phyloP scores from a whole-genome alignment of 2,329 filamentous ascomycete genomes.

The Aureobasidium namibiae region DNA sequence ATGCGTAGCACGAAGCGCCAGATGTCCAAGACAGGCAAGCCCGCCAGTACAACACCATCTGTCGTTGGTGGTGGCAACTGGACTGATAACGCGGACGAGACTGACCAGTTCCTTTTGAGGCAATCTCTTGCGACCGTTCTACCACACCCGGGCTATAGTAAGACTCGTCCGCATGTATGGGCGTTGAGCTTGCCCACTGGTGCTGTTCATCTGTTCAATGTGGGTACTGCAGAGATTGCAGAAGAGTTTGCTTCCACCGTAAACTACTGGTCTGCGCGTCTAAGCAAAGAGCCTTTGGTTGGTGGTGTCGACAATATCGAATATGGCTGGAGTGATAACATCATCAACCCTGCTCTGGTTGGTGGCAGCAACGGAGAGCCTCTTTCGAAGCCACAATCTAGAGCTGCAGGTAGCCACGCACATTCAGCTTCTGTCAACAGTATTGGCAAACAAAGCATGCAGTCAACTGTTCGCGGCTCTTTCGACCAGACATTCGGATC shows the following conservation, averaged over 20 bases:
- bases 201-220: constrained; percentile 96
- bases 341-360: constrained; percentile 52
- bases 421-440: constrained; percentile 16
- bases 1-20: constrained; percentile 8
- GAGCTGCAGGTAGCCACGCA: constrained; percentile 14
- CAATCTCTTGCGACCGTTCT: constrained; percentile 88
- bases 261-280: constrained; percentile 94
- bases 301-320: constrained; percentile 95
- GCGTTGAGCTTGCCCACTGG: constrained; percentile 85
- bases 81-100: constrained; percentile 89
- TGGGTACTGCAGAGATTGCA: constrained; percentile 88
- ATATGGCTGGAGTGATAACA: constrained; percentile 86
- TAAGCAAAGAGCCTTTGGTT: constrained; percentile 86
- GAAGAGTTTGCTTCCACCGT: constrained; percentile 89
- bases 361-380: constrained; percentile 17
- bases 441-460: constrained; percentile 26
- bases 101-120: constrained; percentile 78
- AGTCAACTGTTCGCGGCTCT: constrained; percentile 50
- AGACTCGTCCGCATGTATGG: constrained; percentile 85
- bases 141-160: constrained; percentile 86
- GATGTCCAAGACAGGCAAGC: constrained; percentile 18
- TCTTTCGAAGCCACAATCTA: background rate
- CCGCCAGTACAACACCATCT: constrained; percentile 43
- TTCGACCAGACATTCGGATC: constrained; percentile 48
- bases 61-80: constrained; percentile 93